Conservation (phyloP, 176 grass and related monocot genomes). For the Paspalum vaginatum region DNA sequence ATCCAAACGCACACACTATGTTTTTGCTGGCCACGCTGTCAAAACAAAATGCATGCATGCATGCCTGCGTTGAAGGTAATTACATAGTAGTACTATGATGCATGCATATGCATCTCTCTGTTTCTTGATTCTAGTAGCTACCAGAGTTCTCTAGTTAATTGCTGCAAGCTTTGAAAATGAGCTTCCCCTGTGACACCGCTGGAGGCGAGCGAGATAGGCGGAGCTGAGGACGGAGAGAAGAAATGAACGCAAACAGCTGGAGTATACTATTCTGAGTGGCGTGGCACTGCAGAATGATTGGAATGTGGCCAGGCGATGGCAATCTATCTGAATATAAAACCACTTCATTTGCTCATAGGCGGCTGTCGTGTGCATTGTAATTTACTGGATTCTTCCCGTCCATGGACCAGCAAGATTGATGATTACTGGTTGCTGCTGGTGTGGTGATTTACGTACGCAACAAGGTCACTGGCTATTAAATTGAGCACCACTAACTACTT, state of each 20-base stretch:
- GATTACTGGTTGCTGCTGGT: background rate
- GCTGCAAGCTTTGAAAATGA: slow-evolving; percentile 1
- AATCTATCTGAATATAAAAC: background rate
- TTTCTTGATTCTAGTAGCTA: background rate
- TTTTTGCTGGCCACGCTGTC: background rate
- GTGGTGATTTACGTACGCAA: slow-evolving; percentile 21
- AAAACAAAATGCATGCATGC: background rate
- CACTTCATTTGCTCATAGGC: background rate
- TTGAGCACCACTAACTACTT: background rate
- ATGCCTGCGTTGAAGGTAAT: background rate
- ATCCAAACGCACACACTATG: background rate
- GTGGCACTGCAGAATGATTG: background rate
- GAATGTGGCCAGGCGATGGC: slow-evolving; percentile 1
- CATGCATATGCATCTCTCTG: background rate
- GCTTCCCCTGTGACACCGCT: background rate
- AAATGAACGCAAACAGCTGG: background rate
- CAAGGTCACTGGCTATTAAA: background rate
- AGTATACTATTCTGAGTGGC: background rate
- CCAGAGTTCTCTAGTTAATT: background rate
- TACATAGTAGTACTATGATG: too few species aligned
- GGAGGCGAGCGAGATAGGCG: slow-evolving; percentile 36
- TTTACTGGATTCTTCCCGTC: background rate
- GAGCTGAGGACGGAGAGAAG: background rate
- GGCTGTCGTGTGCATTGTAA: background rate
- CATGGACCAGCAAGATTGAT: background rate